These are phyloP conservation scores for Boletus reticulatus DNA, from an alignment of 768 basidiomycete species.

Conservation along the genomic window DNA sequence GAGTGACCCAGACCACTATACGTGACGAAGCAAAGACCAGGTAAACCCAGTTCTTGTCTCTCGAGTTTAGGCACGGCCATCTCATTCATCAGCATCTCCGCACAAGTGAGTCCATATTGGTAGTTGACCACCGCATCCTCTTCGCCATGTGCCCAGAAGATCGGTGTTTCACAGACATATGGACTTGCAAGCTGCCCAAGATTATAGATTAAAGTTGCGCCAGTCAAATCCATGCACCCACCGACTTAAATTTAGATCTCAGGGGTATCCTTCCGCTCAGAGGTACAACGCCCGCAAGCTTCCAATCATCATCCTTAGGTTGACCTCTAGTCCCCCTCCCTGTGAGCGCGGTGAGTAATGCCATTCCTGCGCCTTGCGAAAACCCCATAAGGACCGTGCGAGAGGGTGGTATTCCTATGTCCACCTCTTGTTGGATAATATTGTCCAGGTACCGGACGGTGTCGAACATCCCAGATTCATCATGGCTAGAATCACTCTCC, in stretches of 20 bases:
- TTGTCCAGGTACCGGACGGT: background rate
- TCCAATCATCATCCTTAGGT: background rate
- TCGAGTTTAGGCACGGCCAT: background rate
- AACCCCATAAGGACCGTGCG: background rate
- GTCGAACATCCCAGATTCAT: background rate
- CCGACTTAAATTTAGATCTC: background rate
- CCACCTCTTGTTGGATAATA: background rate
- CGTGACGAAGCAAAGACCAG: conserved; percentile 3
- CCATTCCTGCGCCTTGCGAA: conserved; percentile 5
- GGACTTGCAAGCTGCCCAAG: background rate
- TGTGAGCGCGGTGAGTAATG: conserved; percentile 2
- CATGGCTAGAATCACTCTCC: background rate
- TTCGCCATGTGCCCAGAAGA: background rate
- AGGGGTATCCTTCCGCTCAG: background rate
- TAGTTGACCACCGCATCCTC: background rate
- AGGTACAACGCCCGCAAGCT: conserved; percentile 1
- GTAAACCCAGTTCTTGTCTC: background rate
- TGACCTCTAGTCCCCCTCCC: background rate
- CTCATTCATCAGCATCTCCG: background rate
- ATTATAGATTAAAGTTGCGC: background rate
- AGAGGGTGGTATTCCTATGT: background rate
- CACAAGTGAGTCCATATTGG: background rate
- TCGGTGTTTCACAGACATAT: background rate
- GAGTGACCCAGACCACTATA: background rate
- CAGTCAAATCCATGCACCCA: background rate